Conservation (phyloP, 306 rosid species). For the Lablab purpureus region DNA sequence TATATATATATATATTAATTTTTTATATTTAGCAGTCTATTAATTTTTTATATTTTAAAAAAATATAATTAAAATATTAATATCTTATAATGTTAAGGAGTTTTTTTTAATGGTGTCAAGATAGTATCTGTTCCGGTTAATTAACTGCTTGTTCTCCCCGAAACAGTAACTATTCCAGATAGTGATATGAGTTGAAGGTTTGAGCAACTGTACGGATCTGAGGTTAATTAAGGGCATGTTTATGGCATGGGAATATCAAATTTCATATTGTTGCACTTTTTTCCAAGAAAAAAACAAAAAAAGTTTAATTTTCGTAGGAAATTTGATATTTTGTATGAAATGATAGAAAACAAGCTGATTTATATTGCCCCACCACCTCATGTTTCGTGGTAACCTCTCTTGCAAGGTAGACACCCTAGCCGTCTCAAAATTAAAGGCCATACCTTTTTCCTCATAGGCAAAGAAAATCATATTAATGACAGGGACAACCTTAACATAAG, state of each 20-base stretch:
- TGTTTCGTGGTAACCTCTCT: constrained; percentile 41
- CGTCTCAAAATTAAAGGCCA: constrained; percentile 47
- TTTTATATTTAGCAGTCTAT: no score
- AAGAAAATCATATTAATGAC: not conserved
- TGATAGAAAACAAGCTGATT: constrained; percentile 18
- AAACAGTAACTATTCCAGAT: constrained; percentile 23
- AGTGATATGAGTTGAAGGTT: constrained; percentile 32
- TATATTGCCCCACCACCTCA: constrained; percentile 43
- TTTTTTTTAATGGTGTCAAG: no score
- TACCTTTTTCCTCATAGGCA: not conserved
- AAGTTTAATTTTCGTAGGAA: not conserved
- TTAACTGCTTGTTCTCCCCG: constrained; percentile 14
- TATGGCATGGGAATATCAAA: not conserved
- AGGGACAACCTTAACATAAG: not conserved
- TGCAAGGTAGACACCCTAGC: constrained; percentile 43
- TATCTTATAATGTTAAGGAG: no score
- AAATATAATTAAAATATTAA: no score
- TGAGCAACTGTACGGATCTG: not conserved
- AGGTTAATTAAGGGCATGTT: not conserved
- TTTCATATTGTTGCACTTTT: constrained; percentile 12
- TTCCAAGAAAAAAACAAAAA: not conserved
- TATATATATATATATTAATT: no score
- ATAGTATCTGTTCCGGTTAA: constrained; percentile 16
- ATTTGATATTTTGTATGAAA: constrained; percentile 39
- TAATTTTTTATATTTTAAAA: no score